phyloP scores from a whole-genome alignment of 148 eudicot species.

The Gaultheria prostrata region DNA sequence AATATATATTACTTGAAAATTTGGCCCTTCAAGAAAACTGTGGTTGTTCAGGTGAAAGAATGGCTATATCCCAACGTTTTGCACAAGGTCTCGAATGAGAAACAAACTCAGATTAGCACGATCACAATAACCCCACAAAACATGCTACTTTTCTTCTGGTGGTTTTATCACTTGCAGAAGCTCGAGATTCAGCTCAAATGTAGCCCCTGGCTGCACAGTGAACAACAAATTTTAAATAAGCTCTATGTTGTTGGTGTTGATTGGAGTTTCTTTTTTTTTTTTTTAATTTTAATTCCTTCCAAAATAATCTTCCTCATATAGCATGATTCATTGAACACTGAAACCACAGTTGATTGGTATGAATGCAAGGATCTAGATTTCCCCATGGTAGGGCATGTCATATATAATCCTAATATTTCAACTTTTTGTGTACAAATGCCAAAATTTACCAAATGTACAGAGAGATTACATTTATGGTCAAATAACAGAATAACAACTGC shows the following conservation, averaged over 20 bases:
- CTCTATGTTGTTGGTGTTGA: not conserved
- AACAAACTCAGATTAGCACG: not conserved
- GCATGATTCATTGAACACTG: constrained; percentile 2
- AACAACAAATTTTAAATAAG: constrained; percentile 7
- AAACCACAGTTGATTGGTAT: not conserved
- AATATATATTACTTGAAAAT: not conserved
- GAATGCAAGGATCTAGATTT: not conserved
- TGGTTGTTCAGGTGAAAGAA: not conserved
- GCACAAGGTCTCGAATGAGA: not conserved
- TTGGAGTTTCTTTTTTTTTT: not conserved
- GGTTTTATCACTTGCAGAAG: constrained; percentile 56
- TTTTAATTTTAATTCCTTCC: too few relatives aligned
- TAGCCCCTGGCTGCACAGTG: constrained; percentile 84
- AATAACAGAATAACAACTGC: not conserved
- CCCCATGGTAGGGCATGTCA: not conserved
- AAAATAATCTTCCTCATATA: not conserved
- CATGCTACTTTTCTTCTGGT: constrained; percentile 36
- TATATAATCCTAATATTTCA: not conserved
- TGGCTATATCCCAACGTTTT: not conserved
- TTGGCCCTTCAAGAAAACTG: not conserved
- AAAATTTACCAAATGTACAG: not conserved
- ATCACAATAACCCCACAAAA: not conserved
- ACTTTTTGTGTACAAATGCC: not conserved
- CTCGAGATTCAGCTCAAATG: constrained; percentile 86
- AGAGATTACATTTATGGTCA: not conserved